Evolutionary conservation across 805 yeast genomes (phyloP), one percentile per base, ranked within the genome.

Genomic region (Priceomyces castillae): DNA sequence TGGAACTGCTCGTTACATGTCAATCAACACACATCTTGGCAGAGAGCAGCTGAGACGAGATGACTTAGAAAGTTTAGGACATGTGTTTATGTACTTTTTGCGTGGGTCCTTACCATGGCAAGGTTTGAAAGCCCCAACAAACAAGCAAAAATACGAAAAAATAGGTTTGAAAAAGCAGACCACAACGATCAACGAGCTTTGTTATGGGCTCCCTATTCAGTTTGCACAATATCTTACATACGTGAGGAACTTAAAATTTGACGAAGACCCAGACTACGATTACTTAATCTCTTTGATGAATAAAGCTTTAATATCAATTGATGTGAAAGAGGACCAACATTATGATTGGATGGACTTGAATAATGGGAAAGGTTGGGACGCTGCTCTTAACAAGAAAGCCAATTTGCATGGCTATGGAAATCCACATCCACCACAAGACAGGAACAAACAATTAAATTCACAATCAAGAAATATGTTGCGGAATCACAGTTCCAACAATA

Each of bases 1-100:
- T 64, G 99, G 99, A 39, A 94, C 99, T 2, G 99, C 98, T n/a
- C 77, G 99, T 57, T 94, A 94, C 70, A 94, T 94, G 97, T 85
- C 95, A 23, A 90, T 94, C 52, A 94, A 94, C 70, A 94, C 99
- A 7, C 99, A 94, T 67, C 71, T 94, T 57, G 99, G 99, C 39
- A 81, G 97, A 57, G 99, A 94, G 66, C 99, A 94, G 72, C 82
- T 88, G 57, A 83, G 99, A 62, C 78, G 99, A 57, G 99, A 94
- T 61, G 99, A 94, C 67, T 77, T 94, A 59, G 99, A 94, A 71
- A 88, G 96, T 43, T 75, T 94, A 59, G 99, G 97, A 26, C 97
- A 94, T 65, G 99, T 94, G 7, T 89, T 94, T 59, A 86, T 94
- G 73, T 94, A 94, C 68, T 94, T 94, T 66, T 67, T 92, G 52